A percentile compares a stretch with the other conserved stretches of the same genome.
These are phyloP conservation scores for Bromus sterilis DNA, from an alignment of 176 grass and related monocot species.

Conservation along the genomic window DNA sequence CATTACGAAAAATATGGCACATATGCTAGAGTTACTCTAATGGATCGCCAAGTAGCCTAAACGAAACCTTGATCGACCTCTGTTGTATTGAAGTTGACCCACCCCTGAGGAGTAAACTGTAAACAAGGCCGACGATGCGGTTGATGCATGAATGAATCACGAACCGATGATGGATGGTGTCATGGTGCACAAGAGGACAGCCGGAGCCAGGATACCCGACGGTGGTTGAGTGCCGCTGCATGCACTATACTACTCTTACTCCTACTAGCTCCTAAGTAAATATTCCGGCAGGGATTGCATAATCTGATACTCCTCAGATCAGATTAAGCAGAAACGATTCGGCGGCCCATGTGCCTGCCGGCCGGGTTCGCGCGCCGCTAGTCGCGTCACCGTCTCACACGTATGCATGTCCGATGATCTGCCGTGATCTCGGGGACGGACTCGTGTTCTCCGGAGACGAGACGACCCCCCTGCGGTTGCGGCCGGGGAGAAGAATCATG, in stretches of 20 bases:
- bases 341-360: conserved; percentile 3
- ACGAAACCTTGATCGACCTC: background rate
- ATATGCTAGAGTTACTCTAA: too few species aligned
- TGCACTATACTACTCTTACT: background rate
- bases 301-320: too few species aligned
- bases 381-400: background rate
- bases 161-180: too few species aligned
- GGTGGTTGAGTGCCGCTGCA: background rate
- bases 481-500: background rate
- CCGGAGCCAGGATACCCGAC: conserved; percentile 19
- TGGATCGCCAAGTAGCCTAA: too few species aligned
- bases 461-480: background rate
- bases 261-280: background rate
- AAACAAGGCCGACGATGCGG: background rate
- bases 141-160: background rate
- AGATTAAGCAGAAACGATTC: background rate
- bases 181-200: background rate
- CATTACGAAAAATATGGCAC: too few species aligned
- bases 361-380: background rate
- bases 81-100: background rate
- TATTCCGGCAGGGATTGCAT: background rate
- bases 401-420: background rate
- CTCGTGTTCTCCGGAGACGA: background rate
- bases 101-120: background rate
- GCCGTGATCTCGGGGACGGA: conserved; percentile 3